phyloP scores from a whole-genome alignment of 805 yeast genomes.

The Wickerhamomyces silvicola region DNA sequence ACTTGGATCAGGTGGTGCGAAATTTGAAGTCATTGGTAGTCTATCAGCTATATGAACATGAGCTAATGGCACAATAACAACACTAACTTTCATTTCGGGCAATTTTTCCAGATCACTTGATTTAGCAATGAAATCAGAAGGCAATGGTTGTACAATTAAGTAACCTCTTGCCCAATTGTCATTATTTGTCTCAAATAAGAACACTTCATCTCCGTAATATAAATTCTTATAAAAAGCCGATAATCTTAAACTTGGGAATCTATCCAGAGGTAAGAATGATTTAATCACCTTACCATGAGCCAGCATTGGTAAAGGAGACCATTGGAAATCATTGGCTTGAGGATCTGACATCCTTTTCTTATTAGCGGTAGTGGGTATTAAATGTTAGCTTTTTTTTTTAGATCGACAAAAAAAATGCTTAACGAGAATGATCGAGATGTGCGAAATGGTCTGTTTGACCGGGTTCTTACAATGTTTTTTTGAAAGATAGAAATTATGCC shows the following conservation, averaged over 20 bases:
- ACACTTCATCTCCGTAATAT: slow-evolving; percentile 74
- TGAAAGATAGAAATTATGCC: too few relatives aligned
- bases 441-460: too few relatives aligned
- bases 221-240: slow-evolving; percentile 42
- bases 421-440: too few relatives aligned
- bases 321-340: slow-evolving; percentile 15
- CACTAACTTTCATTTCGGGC: slow-evolving; percentile 46
- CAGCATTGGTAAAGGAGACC: slow-evolving; percentile 45
- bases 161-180: slow-evolving; percentile 80
- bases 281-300: slow-evolving; percentile 37
- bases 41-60: slow-evolving; percentile 41
- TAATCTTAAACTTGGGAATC: slow-evolving; percentile 26
- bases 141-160: slow-evolving; percentile 58
- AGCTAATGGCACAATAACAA: slow-evolving; percentile 57
- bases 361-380: not conserved
- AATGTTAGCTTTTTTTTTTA: not conserved
- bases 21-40: slow-evolving; percentile 32
- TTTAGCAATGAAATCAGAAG: slow-evolving; percentile 60
- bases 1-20: slow-evolving; percentile 23
- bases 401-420: too few relatives aligned
- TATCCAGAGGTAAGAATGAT: slow-evolving; percentile 41
- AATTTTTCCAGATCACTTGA: slow-evolving; percentile 51
- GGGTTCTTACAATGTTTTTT: too few relatives aligned
- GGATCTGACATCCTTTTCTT: not conserved
- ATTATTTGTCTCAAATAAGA: slow-evolving; percentile 56